Base-by-base conservation (phyloP, 2,329 filamentous ascomycete genomes). In the Ophiostoma piceae region DNA sequence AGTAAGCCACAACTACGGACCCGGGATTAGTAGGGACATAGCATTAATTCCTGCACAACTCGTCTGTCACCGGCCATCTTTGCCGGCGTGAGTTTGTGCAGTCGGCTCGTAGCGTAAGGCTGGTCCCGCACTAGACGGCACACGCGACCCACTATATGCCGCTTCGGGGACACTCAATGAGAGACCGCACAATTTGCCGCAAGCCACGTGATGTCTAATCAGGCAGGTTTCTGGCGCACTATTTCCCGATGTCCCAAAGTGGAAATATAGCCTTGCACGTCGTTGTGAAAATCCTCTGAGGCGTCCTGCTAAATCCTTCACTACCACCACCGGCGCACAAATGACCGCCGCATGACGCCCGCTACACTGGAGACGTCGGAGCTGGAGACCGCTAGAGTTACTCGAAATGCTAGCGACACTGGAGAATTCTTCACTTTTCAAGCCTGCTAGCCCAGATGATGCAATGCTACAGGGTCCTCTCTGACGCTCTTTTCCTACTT, bases 301-400 rank as follows among this genome's bases (percentile, higher is more conserved):
- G 3, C 51, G n/a, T 2, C 4, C 11, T 60, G 14, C 57, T 29
- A 16, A 14, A 29, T 35, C 22, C 11, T 14, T 57, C 51, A 12
- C 43, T 47, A 47, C 43, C 43, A 60, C 57, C 57, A 14, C 57
- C 62, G 62, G 62, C 62, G 62, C 62, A 65, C 62, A 39, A 37
- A 65, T 65, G 62, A 65, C 62, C 62, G 62, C 26, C 62, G 62
- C 37, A 29, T 9, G 32, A 37, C 35, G 51, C 51, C 51, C 51
- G 51, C 51, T 22, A 57, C n/a, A 57, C 51, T 57, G 51, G 51
- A 14, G 51, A 57, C n/a, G 8, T 47, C 43, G 16, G 43, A 47
- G 43, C 51, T 54, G 51, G 51, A 54, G 51, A 26, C 51, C 51
- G 51, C 51, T 57, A 26, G n/a, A 29, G 22, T 22, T 22, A n/a